phyloP scores from a whole-genome alignment of 192 early-diverging fungal species.

The Kappamyces sp. region DNA sequence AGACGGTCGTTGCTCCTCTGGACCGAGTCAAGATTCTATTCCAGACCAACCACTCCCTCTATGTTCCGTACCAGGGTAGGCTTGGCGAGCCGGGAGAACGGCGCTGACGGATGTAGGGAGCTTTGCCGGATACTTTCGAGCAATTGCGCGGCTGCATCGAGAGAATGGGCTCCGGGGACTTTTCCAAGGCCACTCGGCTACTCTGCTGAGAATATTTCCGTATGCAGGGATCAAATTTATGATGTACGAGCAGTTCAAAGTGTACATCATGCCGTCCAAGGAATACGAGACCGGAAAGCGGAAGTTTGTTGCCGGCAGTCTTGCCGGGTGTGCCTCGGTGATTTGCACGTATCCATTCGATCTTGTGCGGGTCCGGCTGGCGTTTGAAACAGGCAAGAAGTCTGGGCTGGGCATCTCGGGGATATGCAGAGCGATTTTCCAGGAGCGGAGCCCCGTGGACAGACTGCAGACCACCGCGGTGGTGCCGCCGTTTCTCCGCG shows the following conservation, averaged over 20 bases:
- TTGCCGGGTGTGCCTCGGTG: conserved; percentile 71
- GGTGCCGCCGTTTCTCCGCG: background rate
- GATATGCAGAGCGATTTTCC: conserved; percentile 59
- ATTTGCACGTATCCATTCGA: conserved; percentile 91
- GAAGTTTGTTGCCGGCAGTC: conserved; percentile 78
- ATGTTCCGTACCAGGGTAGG: conserved; percentile 41
- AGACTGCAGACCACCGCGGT: background rate
- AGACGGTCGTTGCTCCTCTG: conserved; percentile 50
- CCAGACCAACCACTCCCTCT: conserved; percentile 47
- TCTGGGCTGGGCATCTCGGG: conserved; percentile 14
- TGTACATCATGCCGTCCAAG: conserved; percentile 61
- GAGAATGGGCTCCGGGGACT: conserved; percentile 70
- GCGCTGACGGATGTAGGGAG: conserved; percentile 43
- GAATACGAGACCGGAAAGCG: conserved; percentile 59
- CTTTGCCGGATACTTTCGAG: conserved; percentile 75
- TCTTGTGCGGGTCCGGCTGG: conserved; percentile 87
- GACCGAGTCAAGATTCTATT: conserved; percentile 56
- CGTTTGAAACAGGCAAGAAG: conserved; percentile 61
- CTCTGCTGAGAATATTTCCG: conserved; percentile 90
- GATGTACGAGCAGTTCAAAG: conserved; percentile 85
- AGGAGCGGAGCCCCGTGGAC: conserved; percentile 40
- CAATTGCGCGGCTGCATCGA: conserved; percentile 66
- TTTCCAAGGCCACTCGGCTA: conserved; percentile 93
- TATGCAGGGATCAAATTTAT: conserved; percentile 97
- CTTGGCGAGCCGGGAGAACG: background rate